Base-by-base conservation (phyloP, 2,329 filamentous ascomycete genomes). In the Onygena corvina region DNA sequence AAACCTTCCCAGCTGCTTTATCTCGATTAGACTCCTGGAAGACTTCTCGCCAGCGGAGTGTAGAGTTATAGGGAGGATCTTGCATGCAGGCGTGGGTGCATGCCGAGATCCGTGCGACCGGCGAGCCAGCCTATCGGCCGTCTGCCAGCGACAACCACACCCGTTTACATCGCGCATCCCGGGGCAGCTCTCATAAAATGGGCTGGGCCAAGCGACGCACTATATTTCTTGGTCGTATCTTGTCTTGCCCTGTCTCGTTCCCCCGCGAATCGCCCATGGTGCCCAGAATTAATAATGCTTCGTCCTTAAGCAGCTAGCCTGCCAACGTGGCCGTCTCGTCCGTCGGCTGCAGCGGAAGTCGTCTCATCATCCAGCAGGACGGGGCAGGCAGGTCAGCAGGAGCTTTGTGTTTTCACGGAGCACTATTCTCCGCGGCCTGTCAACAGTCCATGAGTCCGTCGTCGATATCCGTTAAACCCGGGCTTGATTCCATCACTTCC, bases 71-170 rank as follows among this genome's bases (percentile, higher is more conserved):
- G 18, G 14, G 36, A 8, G 11, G 9, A 40, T 40, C 36, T 40
- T 40, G 36, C 36, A 33, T 33, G 30, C 27, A 29, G 27, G 30
- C 30, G 12, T 33, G 30, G n/a, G 30, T 33, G 30, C 30, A 40
- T 40, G 36, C 36, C 36, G 36, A 40, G 36, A 40, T 40, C 36
- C 36, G 36, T 40, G 36, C 36, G 36, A 40, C 36, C n/a, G 18
- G 11, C 25, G 9, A 12, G 4, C 20, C 36, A 21, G 18, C 36
- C 36, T 40, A 40, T 40, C 36, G 36, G 36, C 36, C 36, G 36
- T 40, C 36, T 40, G 36, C 36, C 36, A 40, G 11, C 30, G 5
- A n/a, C n/a, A n/a, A n/a, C n/a, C n/a, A n/a, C n/a, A n/a, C n/a
- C n/a, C n/a, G n/a, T n/a, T n/a, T n/a, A n/a, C n/a, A n/a, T n/a